Conservation (phyloP, 371 early-diverging fungal genomes). For the Mortierella polycephala region DNA sequence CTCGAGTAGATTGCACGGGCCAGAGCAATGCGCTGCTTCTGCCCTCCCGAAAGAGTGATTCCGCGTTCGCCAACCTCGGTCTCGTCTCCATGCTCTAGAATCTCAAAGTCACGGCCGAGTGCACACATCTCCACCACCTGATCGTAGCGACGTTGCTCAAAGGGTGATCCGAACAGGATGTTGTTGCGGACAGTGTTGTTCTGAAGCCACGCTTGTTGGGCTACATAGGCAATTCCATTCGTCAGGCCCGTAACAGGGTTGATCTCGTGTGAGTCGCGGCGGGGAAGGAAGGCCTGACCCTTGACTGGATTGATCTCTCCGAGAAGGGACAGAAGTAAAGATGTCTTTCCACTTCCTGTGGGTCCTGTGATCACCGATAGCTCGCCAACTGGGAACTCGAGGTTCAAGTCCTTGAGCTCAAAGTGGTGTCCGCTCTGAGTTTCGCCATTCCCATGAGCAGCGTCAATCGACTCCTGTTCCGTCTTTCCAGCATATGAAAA, state of each 20-base stretch:
- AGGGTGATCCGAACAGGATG: slow-evolving; percentile 82
- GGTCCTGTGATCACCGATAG: slow-evolving; percentile 60
- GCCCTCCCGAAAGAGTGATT: slow-evolving; percentile 89
- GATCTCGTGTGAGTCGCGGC: slow-evolving; percentile 39
- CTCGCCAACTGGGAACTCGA: slow-evolving; percentile 61
- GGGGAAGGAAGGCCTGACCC: slow-evolving; percentile 53
- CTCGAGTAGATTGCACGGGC: slow-evolving; percentile 84
- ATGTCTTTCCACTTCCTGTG: slow-evolving; percentile 64
- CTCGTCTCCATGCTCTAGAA: slow-evolving; percentile 82
- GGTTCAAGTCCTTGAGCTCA: slow-evolving; percentile 59
- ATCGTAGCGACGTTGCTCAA: slow-evolving; percentile 70
- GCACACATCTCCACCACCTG: slow-evolving; percentile 77
- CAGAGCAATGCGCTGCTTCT: slow-evolving; percentile 82
- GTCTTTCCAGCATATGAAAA: slow-evolving; percentile 53
- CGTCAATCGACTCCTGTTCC: slow-evolving; percentile 39
- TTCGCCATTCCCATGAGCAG: slow-evolving; percentile 29
- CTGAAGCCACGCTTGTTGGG: slow-evolving; percentile 87
- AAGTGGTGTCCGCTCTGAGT: slow-evolving; percentile 47
- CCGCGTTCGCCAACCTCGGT: slow-evolving; percentile 94
- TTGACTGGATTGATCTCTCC: slow-evolving; percentile 59
- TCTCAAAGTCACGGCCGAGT: slow-evolving; percentile 82
- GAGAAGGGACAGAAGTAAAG: slow-evolving; percentile 59
- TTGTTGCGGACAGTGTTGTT: slow-evolving; percentile 85
- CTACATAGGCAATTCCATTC: slow-evolving; percentile 77
- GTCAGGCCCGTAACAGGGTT: slow-evolving; percentile 53